Evolutionary conservation across 2,329 filamentous ascomycete species (phyloP).

Genomic region (Ceratocystis colombiana): DNA sequence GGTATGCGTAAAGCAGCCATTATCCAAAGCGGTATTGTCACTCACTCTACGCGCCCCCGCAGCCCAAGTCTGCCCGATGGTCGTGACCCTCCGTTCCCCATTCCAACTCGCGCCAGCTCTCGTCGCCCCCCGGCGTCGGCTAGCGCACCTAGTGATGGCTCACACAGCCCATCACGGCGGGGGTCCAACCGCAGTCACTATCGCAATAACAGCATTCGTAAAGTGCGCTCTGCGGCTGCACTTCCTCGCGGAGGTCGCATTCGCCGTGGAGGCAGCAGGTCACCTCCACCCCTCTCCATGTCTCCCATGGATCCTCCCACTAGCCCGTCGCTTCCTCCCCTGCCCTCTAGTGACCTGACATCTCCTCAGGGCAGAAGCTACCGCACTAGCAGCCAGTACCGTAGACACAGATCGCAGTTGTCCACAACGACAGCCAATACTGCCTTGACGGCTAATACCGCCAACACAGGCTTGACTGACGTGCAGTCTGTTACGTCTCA

Average conservation of each 20-base stretch:
- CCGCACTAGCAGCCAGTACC: conserved; percentile 35
- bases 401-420: conserved; percentile 45
- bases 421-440: conserved; percentile 53
- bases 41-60: conserved; percentile 48
- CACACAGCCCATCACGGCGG: conserved; percentile 62
- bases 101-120: conserved; percentile 81
- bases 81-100: conserved; percentile 73
- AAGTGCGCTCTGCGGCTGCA: conserved; percentile 72
- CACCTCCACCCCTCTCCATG: conserved; percentile 55
- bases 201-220: conserved; percentile 58
- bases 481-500: conserved; percentile 47
- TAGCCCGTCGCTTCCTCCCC: conserved; percentile 60
- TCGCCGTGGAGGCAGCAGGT: conserved; percentile 44
- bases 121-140: conserved; percentile 57
- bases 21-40: conserved; percentile 67
- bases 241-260: conserved; percentile 48
- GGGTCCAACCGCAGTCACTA: conserved; percentile 41
- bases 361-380: conserved; percentile 37
- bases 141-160: conserved; percentile 60
- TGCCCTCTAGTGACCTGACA: conserved; percentile 56
- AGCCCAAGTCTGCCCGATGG: conserved; percentile 56
- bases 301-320: conserved; percentile 54
- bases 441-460: conserved; percentile 35
- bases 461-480: conserved; percentile 35
- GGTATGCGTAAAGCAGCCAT: conserved; percentile 68